phyloP scores from a whole-genome alignment of 768 basidiomycete species.

The Phallus indusiatus region DNA sequence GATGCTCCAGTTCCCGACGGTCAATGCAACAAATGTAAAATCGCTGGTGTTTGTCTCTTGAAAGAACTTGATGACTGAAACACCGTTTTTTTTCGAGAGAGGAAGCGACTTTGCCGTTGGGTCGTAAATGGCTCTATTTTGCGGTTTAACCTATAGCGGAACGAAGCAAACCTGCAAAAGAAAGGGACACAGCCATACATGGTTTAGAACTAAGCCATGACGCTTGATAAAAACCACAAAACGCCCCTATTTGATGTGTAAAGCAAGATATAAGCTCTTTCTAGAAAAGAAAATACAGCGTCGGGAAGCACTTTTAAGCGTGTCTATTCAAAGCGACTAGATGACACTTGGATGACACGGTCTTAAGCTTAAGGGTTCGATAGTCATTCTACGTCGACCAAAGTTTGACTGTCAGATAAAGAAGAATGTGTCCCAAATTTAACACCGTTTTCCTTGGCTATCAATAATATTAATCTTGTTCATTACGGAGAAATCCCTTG shows the following conservation, averaged over 20 bases:
- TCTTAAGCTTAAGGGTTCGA: conserved; percentile 48
- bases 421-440: conserved; percentile 61
- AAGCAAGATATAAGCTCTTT: conserved; percentile 49
- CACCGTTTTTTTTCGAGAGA: conserved; percentile 45
- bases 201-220: too few relatives aligned
- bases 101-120: conserved; percentile 46
- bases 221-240: conserved; percentile 48
- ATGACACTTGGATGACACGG: too few relatives aligned
- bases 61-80: conserved; percentile 46
- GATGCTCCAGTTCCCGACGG: conserved; percentile 56
- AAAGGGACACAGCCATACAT: too few relatives aligned
- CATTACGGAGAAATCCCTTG: conserved; percentile 58
- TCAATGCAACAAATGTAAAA: conserved; percentile 53
- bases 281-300: conserved; percentile 23
- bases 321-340: background rate
- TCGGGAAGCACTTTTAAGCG: background rate
- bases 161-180: background rate
- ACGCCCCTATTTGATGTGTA: conserved; percentile 59
- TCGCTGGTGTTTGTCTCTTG: conserved; percentile 18
- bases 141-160: conserved; percentile 41
- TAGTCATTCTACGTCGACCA: conserved; percentile 54
- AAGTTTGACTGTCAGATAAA: conserved; percentile 53
- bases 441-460: conserved; percentile 49
- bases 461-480: conserved; percentile 41
- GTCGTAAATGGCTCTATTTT: conserved; percentile 54